Evolutionary conservation across 1,139 yeast genomes (phyloP), one percentile per base, ranked within the genome.

Genomic region (Geotrichum fermentans): DNA sequence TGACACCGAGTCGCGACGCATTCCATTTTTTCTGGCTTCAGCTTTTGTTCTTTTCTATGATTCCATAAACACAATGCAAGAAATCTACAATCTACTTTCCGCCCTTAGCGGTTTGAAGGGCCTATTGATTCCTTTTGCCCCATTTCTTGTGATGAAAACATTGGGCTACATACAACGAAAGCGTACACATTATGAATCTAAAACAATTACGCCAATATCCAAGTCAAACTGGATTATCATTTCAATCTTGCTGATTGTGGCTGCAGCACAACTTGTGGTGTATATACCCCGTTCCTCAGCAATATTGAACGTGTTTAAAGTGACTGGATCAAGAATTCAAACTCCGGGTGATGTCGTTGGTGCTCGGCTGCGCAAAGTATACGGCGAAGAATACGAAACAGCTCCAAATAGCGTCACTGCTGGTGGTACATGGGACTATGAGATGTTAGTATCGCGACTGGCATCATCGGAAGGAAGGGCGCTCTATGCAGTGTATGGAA

Each of bases 401-500:
- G 45, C 47, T 8, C 44, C 49, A 18, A 29, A 24, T 2, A 32
- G 39, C 29, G 35, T 14, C 24, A 21, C 40, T 10, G 10, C 26
- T 7, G 41, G 41, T 21, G 41, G 39, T 14, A 29, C 28, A 13
- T 32, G 40, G 39, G 43, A 48, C 32, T 44, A 53, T 29, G 52
- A 54, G 21, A 49, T 56, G 20, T 52, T 61, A n/a, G 44, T 57
- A 17, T 37, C 48, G 11, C 52, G 59, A 21, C 47, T 60, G 36
- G 49, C 46, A 7, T 47, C 61, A 1, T 52, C 53, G 17, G 48
- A 49, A 16, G 62, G 60, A 18, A 40, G 62, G 10, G 51, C 51
- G 4, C 50, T 58, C 20, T 61, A 59, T 43, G 52, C 62, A 2
- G 45, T 57, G 2, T 58, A 56, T 46, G 65, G 65, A 3, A 57